Evolutionary conservation across 2,329 filamentous ascomycete species (phyloP), one percentile per base, ranked within the genome.

Genomic region (Knoxdaviesia capensis): DNA sequence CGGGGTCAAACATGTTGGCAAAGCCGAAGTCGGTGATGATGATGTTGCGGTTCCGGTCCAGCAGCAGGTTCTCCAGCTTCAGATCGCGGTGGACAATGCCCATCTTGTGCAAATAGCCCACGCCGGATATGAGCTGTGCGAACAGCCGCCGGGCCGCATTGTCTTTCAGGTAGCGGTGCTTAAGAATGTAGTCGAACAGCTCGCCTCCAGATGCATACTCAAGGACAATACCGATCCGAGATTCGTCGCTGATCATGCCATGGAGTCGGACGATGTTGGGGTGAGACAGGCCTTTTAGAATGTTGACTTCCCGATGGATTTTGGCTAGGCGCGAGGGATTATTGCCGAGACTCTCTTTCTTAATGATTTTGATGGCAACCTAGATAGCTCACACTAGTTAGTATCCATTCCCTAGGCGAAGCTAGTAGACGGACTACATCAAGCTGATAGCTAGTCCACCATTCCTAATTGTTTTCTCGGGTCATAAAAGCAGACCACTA

Each of bases 11-110:
- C 0, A 87, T 96, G 60, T 98, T 98, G 50, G 90, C 90, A 57
- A 98, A 98, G 11, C 90, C 90, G 60, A 98, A 98, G 61, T 98
- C 90, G 10, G 90, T 98, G 55, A 98, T 98, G 62, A 98, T 98
- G 54, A 98, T 96, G 64, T 98, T 98, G 48, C 86, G 80, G 56
- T 98, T 94, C 48, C 88, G 80, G 60, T 98, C 90, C 41, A 98
- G 70, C 34, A 98, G 70, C 52, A 98, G 59, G 55, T 98, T 98
- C 62, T 98, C 90, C 39, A 98, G 69, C 62, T 98, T 98, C 49
- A 98, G 63, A 62, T 98, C 90, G 53, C 90, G 79, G 58, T 98
- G 90, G 9, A 98, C 90, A 50, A 98, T 98, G 46, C 90, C 90
- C 63, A 94, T 96, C 61, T 94, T 94, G 64, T 98, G 90, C 45